Evolutionary conservation across 305 asterid genomes (phyloP), one percentile per base, ranked within the genome.

Genomic region (Fraxinus sp.): DNA sequence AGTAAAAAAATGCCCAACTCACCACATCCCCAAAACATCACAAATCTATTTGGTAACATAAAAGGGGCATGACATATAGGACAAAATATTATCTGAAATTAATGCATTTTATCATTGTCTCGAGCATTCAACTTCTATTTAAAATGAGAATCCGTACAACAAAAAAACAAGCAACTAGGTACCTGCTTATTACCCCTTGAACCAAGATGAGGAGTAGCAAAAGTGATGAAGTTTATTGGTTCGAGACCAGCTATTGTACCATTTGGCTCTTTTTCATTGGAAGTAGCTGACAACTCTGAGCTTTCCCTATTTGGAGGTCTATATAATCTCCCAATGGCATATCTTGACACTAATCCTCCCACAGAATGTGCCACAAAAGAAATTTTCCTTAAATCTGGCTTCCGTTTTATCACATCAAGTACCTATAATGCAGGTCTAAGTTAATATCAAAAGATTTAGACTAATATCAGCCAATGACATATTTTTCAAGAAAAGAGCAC

Each of bases 121-220:
- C 14, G 36, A 52, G 41, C 55, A 78, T 35, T 41, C 83, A 80
- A 32, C 3, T 81, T 44, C 11, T 7, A 28, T 26, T 26, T 52
- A 71, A 55, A 36, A 39, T 41, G 68, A 41, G 37, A 78, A 5
- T 33, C 79, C 77, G 44, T 78, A 78, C 49, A 22, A 9, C 26
- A 55, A 55, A n/a, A 46, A 18, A 18, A 39, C 22, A 78, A 18
- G 39, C 44, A 80, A 64, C 41, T 30, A 77, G 39, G 74, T 87
- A 97, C 99, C 98, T 97, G 99, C 90, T 91, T 92, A 87, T 97
- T 90, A 77, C 99, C 99, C 90, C 98, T 91, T 37, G 99, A 97
- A 85, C 98, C 99, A 85, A 97, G 98, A 91, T 97, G 99, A 81
- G 99, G 99, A 86, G 97, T 92, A 80, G 99, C 99, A 82, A 92